Percentiles rank a stretch among this genome's conserved stretches.
Conservation (phyloP, 352 stramenopile species). For the Phytophthora sp. region DNA sequence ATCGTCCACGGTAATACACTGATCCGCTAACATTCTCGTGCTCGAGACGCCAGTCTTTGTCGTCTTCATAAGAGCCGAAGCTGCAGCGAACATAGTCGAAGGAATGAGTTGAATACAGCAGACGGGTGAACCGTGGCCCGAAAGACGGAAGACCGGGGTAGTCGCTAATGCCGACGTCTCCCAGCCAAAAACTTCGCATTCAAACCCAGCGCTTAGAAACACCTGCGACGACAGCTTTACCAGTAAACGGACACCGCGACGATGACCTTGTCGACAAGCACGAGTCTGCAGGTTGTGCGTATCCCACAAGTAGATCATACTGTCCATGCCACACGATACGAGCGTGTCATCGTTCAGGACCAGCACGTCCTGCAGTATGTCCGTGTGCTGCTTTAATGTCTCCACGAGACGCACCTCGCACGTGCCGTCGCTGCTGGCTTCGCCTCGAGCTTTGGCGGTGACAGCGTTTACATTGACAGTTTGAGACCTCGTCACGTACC, state of each 20-base stretch:
- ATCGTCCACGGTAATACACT: slow-evolving; percentile 80
- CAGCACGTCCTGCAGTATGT: slow-evolving; percentile 76
- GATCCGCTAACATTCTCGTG: slow-evolving; percentile 51
- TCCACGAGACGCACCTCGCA: slow-evolving; percentile 63
- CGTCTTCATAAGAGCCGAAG: slow-evolving; percentile 27
- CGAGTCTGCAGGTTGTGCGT: slow-evolving; percentile 53
- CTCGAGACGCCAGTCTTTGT: slow-evolving; percentile 18
- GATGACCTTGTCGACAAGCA: slow-evolving; percentile 60
- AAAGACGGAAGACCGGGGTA: slow-evolving; percentile 71
- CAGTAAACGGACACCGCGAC: slow-evolving; percentile 64
- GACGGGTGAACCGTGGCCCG: slow-evolving; percentile 69
- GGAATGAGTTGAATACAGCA: slow-evolving; percentile 74
- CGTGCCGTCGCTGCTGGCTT: slow-evolving; percentile 40
- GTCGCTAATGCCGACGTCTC: slow-evolving; percentile 68
- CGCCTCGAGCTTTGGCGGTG: slow-evolving; percentile 20
- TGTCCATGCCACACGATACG: slow-evolving; percentile 81
- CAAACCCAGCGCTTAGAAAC: slow-evolving; percentile 80
- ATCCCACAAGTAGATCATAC: slow-evolving; percentile 78
- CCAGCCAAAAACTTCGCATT: slow-evolving; percentile 78
- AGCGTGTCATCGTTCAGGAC: slow-evolving; percentile 75
- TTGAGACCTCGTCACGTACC: slow-evolving; percentile 45
- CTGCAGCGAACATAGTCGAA: slow-evolving; percentile 34
- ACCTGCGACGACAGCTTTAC: slow-evolving; percentile 66
- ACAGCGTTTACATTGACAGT: slow-evolving; percentile 20
- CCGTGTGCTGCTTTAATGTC: slow-evolving; percentile 70